Percentiles rank a stretch among this genome's conserved stretches.
Conservation (phyloP, 805 yeast genomes). For the Kluyveromyces wickerhamii region DNA sequence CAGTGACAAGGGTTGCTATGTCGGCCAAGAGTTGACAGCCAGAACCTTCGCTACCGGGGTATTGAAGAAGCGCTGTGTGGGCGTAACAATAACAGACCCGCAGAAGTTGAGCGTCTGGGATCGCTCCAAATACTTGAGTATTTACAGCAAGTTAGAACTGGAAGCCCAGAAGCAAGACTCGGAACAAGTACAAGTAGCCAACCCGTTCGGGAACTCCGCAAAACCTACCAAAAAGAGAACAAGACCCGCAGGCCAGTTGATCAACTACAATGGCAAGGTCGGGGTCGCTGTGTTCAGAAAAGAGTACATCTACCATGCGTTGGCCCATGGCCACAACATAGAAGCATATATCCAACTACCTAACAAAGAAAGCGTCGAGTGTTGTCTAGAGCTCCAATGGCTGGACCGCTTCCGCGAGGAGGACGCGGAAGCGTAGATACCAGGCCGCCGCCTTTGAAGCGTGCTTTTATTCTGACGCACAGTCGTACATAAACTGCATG, state of each 20-base stretch:
- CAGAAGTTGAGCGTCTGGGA: conserved; percentile 2
- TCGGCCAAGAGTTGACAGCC: conserved; percentile 92
- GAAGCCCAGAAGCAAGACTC: not conserved
- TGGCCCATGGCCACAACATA: conserved; percentile 19
- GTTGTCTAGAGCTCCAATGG: conserved; percentile 3
- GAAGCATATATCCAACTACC: conserved; percentile 28
- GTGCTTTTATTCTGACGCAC: no score
- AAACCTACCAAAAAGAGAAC: conserved; percentile 27
- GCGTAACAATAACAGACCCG: conserved; percentile 36
- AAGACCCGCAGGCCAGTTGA: conserved; percentile 52
- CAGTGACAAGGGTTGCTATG: conserved; percentile 88
- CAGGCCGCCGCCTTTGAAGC: no score
- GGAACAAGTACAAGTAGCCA: conserved; percentile 10
- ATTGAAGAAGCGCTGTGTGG: conserved; percentile 75
- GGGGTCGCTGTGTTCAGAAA: conserved; percentile 59
- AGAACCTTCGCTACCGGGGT: conserved; percentile 79
- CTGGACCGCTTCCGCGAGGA: conserved; percentile 4
- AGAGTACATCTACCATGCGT: conserved; percentile 33
- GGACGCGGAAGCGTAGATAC: not conserved
- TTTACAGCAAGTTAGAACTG: not conserved
- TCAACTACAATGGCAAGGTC: conserved; percentile 46
- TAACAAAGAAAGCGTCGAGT: conserved; percentile 9
- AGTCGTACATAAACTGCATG: no score
- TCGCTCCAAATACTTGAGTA: conserved; percentile 6
- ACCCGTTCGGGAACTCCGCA: conserved; percentile 36